Base-by-base conservation (phyloP, 768 basidiomycete genomes). In the Astraeus odoratus region DNA sequence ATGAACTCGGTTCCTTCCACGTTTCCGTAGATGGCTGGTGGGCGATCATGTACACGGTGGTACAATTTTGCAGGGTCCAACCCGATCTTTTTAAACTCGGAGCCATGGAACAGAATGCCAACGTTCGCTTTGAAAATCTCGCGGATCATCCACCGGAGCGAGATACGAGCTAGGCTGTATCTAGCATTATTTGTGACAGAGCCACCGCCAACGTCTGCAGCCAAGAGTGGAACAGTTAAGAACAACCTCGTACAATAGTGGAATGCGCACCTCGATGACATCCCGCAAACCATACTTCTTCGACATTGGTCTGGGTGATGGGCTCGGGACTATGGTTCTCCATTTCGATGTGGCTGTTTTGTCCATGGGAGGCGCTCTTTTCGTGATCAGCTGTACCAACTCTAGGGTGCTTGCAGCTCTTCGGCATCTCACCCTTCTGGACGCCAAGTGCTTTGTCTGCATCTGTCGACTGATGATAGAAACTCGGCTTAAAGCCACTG, bases 91-190 rank as follows among this genome's bases (percentile, higher is more conserved):
- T 58, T 60, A 30, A 81, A 65, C 15, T 61, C 65, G 20, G 69
- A 66, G 1, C 67, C 52, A n/a, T 72, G 61, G 64, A 84, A 84
- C 54, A 80, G 65, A 50, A 84, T 80, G 0, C 81, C 82, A 1
- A 69, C 70, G 4, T 77, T 55, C 7, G 72, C 56, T 40, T 66
- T 67, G 69, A 84, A 80, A 48, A 73, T 76, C 55, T 86, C 74
- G 29, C 83, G 75, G 47, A 86, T 67, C 81, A 86, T 84, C 83
- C 83, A 90, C 42, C 84, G 76, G 24, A 90, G 70, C 1, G 86
- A 68, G 34, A 88, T 83, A 31, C 83, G 78, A 1, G 84, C 79
- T 4, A 89, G 71, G 36, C 71, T 76, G 51, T 81, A 74, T 12
- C 68, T 71, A 0, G 70, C 67, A 42, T 69, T 73, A 46, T 88